Percentiles rank a stretch among this genome's conserved stretches.
These are phyloP conservation scores for Lophium mytilinum DNA, from an alignment of 495 filamentous ascomycete species.

Conservation along the genomic window DNA sequence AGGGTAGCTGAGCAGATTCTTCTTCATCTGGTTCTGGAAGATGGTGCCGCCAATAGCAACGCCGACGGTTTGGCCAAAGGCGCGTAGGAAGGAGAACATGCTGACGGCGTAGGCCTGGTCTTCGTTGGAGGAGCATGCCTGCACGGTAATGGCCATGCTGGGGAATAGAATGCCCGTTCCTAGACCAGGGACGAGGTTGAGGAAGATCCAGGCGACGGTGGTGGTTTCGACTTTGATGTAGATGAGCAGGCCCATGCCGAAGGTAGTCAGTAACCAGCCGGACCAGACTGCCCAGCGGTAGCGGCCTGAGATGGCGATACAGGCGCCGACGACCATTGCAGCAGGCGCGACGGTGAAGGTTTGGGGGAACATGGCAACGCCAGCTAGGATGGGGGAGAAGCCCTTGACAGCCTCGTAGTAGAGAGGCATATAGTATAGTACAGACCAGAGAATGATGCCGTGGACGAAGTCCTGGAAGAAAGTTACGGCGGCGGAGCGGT, in stretches of 20 bases:
- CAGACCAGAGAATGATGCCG: constrained; percentile 45
- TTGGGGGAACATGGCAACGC: constrained; percentile 52
- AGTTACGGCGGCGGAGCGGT: constrained; percentile 38
- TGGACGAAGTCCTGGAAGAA: constrained; percentile 46
- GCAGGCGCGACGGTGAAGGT: constrained; percentile 47
- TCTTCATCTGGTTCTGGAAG: constrained; percentile 49
- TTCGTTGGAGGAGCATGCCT: constrained; percentile 40
- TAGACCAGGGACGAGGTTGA: constrained; percentile 41
- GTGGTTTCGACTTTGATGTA: constrained; percentile 40
- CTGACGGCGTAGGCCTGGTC: constrained; percentile 43
- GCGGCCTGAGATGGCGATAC: constrained; percentile 39
- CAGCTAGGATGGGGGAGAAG: constrained; percentile 45
- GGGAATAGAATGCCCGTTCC: constrained; percentile 47
- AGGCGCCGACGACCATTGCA: constrained; percentile 39
- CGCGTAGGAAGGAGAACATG: constrained; percentile 54
- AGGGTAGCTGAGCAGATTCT: constrained; percentile 34
- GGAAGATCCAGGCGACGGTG: constrained; percentile 39
- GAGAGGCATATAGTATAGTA: constrained; percentile 57
- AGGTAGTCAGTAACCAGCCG: constrained; percentile 44
- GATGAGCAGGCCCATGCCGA: constrained; percentile 42
- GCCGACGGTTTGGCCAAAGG: constrained; percentile 55
- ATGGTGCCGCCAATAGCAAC: constrained; percentile 53
- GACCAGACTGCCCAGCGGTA: constrained; percentile 47
- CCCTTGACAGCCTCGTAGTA: constrained; percentile 56
- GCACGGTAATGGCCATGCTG: constrained; percentile 42